Conservation (phyloP, 805 yeast genomes). For the Candida alai region DNA sequence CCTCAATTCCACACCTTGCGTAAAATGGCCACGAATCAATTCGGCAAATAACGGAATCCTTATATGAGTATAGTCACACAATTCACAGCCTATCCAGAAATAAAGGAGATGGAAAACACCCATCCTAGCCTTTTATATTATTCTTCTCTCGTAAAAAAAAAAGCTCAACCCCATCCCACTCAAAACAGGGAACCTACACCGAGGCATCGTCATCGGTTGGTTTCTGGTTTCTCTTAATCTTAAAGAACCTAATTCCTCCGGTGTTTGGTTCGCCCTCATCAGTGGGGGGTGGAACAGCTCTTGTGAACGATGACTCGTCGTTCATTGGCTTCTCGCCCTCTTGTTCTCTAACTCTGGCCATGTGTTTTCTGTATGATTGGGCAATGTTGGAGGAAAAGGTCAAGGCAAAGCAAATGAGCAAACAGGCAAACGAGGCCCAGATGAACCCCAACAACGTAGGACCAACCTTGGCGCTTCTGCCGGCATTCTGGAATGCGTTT, state of each 20-base stretch:
- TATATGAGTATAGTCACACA: too few species aligned
- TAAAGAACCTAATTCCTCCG: slow-evolving; percentile 73
- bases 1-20: too few species aligned
- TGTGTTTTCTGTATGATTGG: slow-evolving; percentile 49
- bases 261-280: slow-evolving; percentile 37
- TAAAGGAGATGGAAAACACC: too few species aligned
- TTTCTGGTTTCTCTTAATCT: slow-evolving; percentile 56
- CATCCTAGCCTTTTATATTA: too few species aligned
- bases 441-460: slow-evolving; percentile 55
- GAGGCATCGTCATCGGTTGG: slow-evolving; percentile 41
- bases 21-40: too few species aligned
- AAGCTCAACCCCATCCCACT: background rate
- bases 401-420: slow-evolving; percentile 48
- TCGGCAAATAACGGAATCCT: too few species aligned
- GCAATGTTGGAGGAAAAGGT: slow-evolving; percentile 49
- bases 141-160: slow-evolving; percentile 1
- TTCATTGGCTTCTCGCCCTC: slow-evolving; percentile 21
- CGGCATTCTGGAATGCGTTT: slow-evolving; percentile 55
- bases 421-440: slow-evolving; percentile 66
- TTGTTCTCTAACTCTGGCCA: slow-evolving; percentile 32
- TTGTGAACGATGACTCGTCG: slow-evolving; percentile 42
- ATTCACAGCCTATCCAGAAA: too few species aligned
- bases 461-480: slow-evolving; percentile 48
- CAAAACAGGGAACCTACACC: too few species aligned
- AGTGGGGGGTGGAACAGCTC: slow-evolving; percentile 28